Conservation (phyloP, 106 monocot genomes). For the Platanthera guangdongensis region DNA sequence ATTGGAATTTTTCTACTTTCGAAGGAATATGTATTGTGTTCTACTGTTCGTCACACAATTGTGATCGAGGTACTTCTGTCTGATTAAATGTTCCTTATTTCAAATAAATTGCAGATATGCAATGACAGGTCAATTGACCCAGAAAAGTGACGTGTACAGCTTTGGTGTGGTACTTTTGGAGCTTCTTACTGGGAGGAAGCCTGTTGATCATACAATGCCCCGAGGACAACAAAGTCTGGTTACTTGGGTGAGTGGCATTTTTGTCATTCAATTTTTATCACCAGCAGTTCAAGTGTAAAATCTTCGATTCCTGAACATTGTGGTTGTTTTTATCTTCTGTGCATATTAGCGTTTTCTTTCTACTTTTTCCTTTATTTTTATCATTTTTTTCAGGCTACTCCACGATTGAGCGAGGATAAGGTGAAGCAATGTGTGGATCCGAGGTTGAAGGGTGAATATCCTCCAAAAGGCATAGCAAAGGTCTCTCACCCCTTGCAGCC, state of each 20-base stretch:
- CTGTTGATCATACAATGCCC: conserved; percentile 22
- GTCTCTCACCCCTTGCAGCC: background rate
- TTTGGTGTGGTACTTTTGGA: conserved; percentile 26
- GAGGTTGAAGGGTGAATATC: conserved; percentile 42
- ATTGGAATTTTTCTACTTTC: background rate
- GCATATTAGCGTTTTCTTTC: background rate
- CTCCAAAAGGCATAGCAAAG: conserved; percentile 24
- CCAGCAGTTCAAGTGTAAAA: background rate
- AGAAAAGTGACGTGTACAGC: conserved; percentile 24
- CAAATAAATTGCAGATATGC: conserved; percentile 9
- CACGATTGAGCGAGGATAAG: conserved; percentile 45
- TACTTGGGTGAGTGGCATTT: conserved; percentile 16
- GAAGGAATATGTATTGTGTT: background rate
- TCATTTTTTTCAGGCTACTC: conserved; percentile 28
- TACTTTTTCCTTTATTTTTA: background rate
- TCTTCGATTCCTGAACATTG: background rate
- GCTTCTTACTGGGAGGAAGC: conserved; percentile 20
- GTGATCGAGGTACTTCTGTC: background rate
- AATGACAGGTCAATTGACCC: conserved; percentile 15
- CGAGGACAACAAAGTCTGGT: conserved; percentile 22
- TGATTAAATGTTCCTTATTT: background rate
- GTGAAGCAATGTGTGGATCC: conserved; percentile 48
- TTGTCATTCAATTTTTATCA: background rate
- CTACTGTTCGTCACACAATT: background rate
- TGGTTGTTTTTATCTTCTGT: background rate